phyloP scores from a whole-genome alignment of 2,329 filamentous ascomycete species.

The Xylaria sp. region DNA sequence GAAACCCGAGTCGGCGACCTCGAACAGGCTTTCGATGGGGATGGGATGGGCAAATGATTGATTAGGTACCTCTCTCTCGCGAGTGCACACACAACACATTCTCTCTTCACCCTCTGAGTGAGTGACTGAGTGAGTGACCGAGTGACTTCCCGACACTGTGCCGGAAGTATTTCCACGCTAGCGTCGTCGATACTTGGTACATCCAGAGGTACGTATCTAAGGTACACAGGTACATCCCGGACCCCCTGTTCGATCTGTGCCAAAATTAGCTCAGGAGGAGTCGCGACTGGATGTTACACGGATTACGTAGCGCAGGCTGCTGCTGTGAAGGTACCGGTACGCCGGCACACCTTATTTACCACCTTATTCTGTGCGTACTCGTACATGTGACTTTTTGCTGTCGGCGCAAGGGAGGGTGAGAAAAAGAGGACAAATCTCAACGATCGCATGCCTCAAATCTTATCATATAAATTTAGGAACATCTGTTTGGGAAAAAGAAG shows the following conservation, averaged over 20 bases:
- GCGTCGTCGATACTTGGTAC: background rate
- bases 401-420: no score
- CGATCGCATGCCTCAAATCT: no score
- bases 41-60: background rate
- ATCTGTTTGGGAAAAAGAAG: no score
- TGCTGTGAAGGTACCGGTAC: background rate
- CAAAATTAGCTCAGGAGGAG: constrained; percentile 19
- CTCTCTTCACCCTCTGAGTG: no score
- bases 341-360: background rate
- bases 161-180: background rate
- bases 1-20: constrained; percentile 24
- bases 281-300: background rate
- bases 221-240: background rate
- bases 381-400: no score
- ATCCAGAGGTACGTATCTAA: no score
- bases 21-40: background rate
- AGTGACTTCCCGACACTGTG: background rate
- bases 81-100: background rate
- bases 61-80: background rate
- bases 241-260: constrained; percentile 14
- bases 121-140: no score
- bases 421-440: no score
- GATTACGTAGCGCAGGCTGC: background rate
- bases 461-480: no score
- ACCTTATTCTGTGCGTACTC: no score